Base-by-base conservation (phyloP, 208 protist genomes). In the Wallacemonas collosoma region DNA sequence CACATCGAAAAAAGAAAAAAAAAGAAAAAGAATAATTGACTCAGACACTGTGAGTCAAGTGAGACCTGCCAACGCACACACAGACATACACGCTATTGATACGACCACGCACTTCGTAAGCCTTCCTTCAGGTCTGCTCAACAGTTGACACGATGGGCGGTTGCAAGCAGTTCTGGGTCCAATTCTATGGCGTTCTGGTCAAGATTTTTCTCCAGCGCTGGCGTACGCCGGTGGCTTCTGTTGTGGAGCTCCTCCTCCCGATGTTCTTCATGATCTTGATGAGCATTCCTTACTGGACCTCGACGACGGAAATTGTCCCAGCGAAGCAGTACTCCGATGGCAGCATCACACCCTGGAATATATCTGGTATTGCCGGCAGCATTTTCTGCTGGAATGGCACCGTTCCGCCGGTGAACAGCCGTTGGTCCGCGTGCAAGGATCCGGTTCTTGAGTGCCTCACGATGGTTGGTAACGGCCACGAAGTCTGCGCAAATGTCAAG, bases 141-240 rank as follows among this genome's bases (percentile, higher is more conserved):
- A 14, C 45, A 50, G 45, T 6, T 50, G 45, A 50, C 44, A 68
- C 8, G 39, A 68, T 68, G 71, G 61, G 41, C 11, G 35, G 45
- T 68, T 72, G 63, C 35, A 72, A 64, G 63, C 44, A 57, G 63
- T 89, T 83, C 68, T 76, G 64, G 45, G 81, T 88, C 48, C 89
- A 94, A 73, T 79, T 87, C 66, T 80, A 83, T 45, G 82, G 84
- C 7, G 90, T 94, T 43, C 56, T 95, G 6, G 77, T 86, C 63
- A 93, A 95, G 81, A 82, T 80, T 26, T 76, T 76, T 43, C 77
- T 89, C 44, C 81, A 88, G 76, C 82, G 81, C 45, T 79, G 77
- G 75, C 78, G 82, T 56, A 78, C 82, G 40, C 86, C 86, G 0
- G 40, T 88, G 9, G 77, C 77, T n/a, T 89, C 90, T 15, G 8